Percentiles rank a stretch among this genome's conserved stretches.
These are phyloP conservation scores for Claviceps spartinae DNA, from an alignment of 2,329 filamentous ascomycete species.

Conservation along the genomic window DNA sequence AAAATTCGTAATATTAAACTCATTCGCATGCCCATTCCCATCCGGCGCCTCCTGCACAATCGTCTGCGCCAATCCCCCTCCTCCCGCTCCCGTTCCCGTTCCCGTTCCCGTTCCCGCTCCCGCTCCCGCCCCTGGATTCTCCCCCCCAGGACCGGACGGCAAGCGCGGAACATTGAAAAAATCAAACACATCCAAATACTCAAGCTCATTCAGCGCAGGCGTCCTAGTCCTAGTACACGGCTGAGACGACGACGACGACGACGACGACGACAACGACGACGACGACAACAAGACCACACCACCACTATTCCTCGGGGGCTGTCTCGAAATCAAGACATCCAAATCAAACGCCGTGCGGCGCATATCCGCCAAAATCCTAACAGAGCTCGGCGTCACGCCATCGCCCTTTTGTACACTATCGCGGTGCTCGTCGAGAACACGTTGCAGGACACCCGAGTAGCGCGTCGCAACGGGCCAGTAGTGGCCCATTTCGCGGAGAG, in stretches of 20 bases:
- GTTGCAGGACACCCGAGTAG: slow-evolving; percentile 65
- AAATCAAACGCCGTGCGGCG: slow-evolving; percentile 79
- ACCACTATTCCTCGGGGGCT: slow-evolving; percentile 38
- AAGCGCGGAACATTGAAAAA: slow-evolving; percentile 86
- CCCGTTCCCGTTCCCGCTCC: no score
- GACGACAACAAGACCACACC: slow-evolving; percentile 19
- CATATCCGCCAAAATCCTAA: slow-evolving; percentile 86
- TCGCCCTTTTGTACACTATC: slow-evolving; percentile 65
- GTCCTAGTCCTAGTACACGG: slow-evolving; percentile 33
- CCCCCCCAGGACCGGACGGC: slow-evolving; percentile 15
- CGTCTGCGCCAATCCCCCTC: slow-evolving; percentile 24
- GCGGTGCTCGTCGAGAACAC: slow-evolving; percentile 75
- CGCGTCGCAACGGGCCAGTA: slow-evolving; percentile 78
- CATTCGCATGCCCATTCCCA: slow-evolving; percentile 30
- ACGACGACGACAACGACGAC: no score
- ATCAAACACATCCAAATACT: slow-evolving; percentile 85
- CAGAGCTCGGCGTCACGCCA: slow-evolving; percentile 64
- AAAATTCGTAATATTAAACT: slow-evolving; percentile 68
- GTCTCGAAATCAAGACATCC: slow-evolving; percentile 76
- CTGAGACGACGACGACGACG: no score
- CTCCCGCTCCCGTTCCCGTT: no score
- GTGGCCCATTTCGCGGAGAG: slow-evolving; percentile 63
- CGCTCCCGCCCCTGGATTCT: no score
- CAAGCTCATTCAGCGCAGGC: slow-evolving; percentile 68
- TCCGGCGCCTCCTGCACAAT: slow-evolving; percentile 7